A percentile compares a stretch with the other conserved stretches of the same genome.
phyloP scores from a whole-genome alignment of 768 basidiomycete genomes.

The Epithele typhae region DNA sequence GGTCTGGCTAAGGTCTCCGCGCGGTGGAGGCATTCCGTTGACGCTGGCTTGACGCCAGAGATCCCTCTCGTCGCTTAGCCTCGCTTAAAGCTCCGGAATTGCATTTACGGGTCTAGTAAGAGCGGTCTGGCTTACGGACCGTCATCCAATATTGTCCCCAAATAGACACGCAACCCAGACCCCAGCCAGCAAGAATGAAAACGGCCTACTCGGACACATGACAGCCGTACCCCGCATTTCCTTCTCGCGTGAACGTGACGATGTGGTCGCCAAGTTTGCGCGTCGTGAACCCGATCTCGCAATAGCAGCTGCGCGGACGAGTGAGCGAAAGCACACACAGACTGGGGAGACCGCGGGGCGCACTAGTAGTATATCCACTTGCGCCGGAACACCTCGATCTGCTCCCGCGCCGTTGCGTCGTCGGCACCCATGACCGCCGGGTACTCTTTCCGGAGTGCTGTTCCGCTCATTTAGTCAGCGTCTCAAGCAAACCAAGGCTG shows the following conservation, averaged over 20 bases:
- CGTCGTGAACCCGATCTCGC: slow-evolving; percentile 70
- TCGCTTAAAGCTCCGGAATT: too few species aligned
- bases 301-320: slow-evolving; percentile 48
- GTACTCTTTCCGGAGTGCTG: slow-evolving; percentile 52
- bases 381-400: slow-evolving; percentile 69
- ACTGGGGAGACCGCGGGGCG: slow-evolving; percentile 13
- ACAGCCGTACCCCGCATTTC: slow-evolving; percentile 55
- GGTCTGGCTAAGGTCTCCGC: too few species aligned
- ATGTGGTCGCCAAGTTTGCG: slow-evolving; percentile 69
- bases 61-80: too few species aligned
- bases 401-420: slow-evolving; percentile 34
- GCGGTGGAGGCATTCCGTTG: too few species aligned
- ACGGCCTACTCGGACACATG: slow-evolving; percentile 21
- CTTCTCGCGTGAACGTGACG: slow-evolving; percentile 61
- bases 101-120: too few species aligned
- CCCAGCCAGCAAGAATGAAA: too few species aligned
- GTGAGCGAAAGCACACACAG: not conserved
- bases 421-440: slow-evolving; percentile 47
- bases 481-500: too few species aligned
- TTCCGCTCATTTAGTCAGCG: too few species aligned
- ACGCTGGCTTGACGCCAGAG: too few species aligned
- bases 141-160: too few species aligned
- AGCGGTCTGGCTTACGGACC: too few species aligned
- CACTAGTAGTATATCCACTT: slow-evolving; percentile 43
- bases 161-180: too few species aligned